Conservation (phyloP, 805 yeast species). For the Komagataella kurtzmanii region DNA sequence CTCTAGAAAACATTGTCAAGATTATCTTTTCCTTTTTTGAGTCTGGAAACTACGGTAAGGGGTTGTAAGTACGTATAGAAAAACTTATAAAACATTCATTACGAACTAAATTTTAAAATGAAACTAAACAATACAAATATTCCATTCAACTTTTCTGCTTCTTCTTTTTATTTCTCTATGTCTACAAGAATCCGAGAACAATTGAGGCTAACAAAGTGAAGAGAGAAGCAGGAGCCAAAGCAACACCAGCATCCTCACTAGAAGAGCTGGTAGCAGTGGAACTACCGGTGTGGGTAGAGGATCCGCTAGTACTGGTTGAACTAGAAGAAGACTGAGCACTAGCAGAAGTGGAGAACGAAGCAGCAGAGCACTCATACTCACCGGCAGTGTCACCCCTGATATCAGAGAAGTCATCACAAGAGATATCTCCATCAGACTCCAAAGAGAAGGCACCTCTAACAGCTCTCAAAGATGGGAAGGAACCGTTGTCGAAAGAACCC, state of each 20-base stretch:
- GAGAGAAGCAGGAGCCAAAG: constrained; percentile 21
- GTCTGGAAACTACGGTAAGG: constrained; percentile 80
- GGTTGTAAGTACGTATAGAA: constrained; percentile 31
- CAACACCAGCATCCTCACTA: constrained; percentile 7
- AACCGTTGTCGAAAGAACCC: constrained; percentile 75
- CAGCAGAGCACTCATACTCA: constrained; percentile 61
- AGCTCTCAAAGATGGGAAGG: constrained; percentile 57
- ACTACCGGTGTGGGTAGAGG: constrained; percentile 17
- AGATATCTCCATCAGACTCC: constrained; percentile 62
- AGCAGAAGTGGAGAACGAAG: constrained; percentile 34
- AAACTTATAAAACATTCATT: not conserved
- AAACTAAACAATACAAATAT: not conserved
- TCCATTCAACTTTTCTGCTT: not conserved
- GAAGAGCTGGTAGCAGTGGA: constrained; percentile 13
- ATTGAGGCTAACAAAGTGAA: constrained; percentile 36
- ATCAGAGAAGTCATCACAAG: constrained; percentile 64
- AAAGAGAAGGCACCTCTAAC: constrained; percentile 90
- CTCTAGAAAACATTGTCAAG: constrained; percentile 62
- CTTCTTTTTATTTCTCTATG: not conserved
- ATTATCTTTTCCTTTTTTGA: constrained; percentile 64
- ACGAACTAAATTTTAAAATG: not conserved
- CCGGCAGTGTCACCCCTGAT: constrained; percentile 63
- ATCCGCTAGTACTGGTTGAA: constrained; percentile 10
- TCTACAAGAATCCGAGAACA: constrained; percentile 37
- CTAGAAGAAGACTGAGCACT: constrained; percentile 14